phyloP scores from a whole-genome alignment of 169 alveolate species.

The Cryptosporidium muris region DNA sequence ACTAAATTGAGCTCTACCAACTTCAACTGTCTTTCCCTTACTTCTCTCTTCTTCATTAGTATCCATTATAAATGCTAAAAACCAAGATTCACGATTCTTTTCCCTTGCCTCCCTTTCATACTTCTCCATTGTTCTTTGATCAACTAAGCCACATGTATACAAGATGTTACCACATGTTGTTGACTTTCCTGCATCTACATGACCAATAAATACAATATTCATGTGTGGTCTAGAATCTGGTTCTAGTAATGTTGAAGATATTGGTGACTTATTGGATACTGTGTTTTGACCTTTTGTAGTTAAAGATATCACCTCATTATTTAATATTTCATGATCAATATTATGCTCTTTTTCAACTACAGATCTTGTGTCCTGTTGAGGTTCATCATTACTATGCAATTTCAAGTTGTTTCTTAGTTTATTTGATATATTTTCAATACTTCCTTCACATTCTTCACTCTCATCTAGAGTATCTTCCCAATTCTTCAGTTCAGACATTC shows the following conservation, averaged over 20 bases:
- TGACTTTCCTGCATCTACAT: slow-evolving; percentile 99
- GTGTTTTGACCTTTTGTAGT: background rate
- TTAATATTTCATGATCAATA: background rate
- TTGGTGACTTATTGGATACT: background rate
- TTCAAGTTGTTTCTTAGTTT: background rate
- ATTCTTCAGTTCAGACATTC: slow-evolving; percentile 1
- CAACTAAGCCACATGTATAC: slow-evolving; percentile 91
- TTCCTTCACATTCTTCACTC: background rate
- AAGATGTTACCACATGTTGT: slow-evolving; percentile 97
- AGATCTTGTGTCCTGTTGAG: background rate
- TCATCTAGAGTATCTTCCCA: slow-evolving; percentile 46
- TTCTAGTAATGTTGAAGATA: slow-evolving; percentile 36
- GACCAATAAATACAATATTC: slow-evolving; percentile 98
- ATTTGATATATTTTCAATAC: background rate
- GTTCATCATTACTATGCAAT: background rate
- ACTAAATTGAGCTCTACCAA: slow-evolving; percentile 96
- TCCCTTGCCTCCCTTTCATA: slow-evolving; percentile 98
- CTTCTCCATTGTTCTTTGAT: slow-evolving; percentile 94
- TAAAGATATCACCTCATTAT: no score
- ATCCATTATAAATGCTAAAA: slow-evolving; percentile 99
- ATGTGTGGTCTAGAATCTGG: slow-evolving; percentile 89
- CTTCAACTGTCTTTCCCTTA: slow-evolving; percentile 98
- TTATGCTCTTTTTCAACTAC: background rate
- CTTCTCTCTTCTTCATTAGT: slow-evolving; percentile 97
- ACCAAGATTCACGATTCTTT: slow-evolving; percentile 98